phyloP scores from a whole-genome alignment of 495 filamentous ascomycete species.

The Penicillium cinerascens region DNA sequence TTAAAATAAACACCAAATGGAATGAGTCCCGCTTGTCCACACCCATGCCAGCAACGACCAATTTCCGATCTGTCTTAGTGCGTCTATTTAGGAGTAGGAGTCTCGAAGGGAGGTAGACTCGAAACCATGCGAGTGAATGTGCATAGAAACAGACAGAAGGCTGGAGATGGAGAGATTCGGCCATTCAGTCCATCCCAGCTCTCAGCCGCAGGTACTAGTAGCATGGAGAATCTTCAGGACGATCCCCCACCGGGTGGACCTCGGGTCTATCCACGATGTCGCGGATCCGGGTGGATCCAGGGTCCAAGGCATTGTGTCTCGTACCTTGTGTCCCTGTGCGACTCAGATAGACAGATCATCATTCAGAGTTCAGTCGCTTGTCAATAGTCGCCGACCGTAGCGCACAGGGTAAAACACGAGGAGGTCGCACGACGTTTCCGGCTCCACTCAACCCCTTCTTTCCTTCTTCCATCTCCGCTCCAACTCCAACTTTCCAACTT shows the following conservation, averaged over 20 bases:
- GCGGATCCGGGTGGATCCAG: neutral
- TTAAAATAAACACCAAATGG: no score
- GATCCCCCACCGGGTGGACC: neutral
- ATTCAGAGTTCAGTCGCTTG: neutral
- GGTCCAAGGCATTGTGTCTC: neutral
- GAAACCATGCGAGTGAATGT: no score
- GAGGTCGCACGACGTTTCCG: neutral
- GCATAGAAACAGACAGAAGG: no score
- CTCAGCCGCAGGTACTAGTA: no score
- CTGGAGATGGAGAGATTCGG: no score
- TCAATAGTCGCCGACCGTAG: neutral
- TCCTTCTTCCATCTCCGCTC: neutral
- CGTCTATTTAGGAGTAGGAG: no score
- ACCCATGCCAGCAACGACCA: no score
- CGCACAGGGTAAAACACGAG: neutral
- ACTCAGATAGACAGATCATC: neutral
- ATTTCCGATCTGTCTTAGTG: no score
- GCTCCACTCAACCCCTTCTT: neutral
- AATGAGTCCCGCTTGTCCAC: no score
- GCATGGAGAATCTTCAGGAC: no score
- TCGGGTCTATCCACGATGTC: neutral
- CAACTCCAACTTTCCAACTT: neutral
- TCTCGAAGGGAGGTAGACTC: no score
- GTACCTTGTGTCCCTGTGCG: neutral
- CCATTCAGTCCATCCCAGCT: no score